Percentiles rank a stretch among this genome's conserved stretches.
Evolutionary conservation across 179 eudicot species (phyloP).

Genomic region (Beta macrorhiza): DNA sequence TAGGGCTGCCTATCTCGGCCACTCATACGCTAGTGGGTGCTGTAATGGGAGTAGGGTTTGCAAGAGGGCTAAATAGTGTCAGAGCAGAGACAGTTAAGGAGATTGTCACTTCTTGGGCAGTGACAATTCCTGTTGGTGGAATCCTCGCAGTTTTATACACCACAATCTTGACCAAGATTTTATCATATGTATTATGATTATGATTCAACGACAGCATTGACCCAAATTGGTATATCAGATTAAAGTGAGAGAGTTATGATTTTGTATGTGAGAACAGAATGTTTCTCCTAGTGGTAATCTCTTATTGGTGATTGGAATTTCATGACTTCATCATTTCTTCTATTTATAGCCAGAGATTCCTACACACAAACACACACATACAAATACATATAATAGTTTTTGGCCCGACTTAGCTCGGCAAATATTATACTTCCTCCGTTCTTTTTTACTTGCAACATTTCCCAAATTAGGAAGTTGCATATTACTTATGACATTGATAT

Average conservation of each 20-base stretch:
- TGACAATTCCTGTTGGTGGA: conserved; percentile 88
- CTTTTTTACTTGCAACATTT: too few relatives aligned
- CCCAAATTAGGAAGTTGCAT: too few relatives aligned
- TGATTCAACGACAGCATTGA: conserved; percentile 13
- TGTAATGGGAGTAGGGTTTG: conserved; percentile 99
- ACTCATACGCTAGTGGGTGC: conserved; percentile 98
- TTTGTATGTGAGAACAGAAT: conserved; percentile 27
- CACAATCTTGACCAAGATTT: conserved; percentile 63
- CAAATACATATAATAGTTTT: too few relatives aligned
- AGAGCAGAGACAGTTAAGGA: conserved; percentile 87
- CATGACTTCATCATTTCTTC: not conserved
- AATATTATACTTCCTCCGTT: too few relatives aligned
- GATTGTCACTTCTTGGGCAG: conserved; percentile 90
- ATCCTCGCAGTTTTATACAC: conserved; percentile 67
- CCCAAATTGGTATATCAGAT: conserved; percentile 25
- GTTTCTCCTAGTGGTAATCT: conserved; percentile 27
- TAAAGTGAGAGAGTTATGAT: conserved; percentile 26
- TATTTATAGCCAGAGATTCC: not conserved
- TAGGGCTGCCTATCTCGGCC: conserved; percentile 93
- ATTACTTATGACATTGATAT: too few relatives aligned
- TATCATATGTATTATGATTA: conserved; percentile 47
- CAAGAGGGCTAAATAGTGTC: conserved; percentile 87
- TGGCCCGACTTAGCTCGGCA: too few relatives aligned
- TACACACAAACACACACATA: too few relatives aligned
- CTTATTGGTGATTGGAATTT: not conserved